Evolutionary conservation across 2,329 filamentous ascomycete species (phyloP).

Genomic region (Aspergillus luchuensis): DNA sequence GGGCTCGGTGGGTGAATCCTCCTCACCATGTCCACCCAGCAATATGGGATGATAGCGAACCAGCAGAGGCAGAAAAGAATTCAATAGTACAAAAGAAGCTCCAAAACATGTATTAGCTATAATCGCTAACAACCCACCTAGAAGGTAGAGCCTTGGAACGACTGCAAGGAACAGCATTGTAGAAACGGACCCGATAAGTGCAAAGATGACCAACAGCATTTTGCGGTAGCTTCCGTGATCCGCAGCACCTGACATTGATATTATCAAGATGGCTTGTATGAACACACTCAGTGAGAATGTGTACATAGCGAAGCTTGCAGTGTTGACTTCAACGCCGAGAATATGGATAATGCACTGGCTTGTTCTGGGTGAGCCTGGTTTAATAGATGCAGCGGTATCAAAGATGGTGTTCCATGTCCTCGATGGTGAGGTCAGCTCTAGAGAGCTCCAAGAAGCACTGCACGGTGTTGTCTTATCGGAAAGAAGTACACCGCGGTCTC

Average conservation of each 20-base stretch:
- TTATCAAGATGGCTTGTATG: constrained; percentile 84
- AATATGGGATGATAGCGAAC: constrained; percentile 77
- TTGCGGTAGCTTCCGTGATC: constrained; percentile 94
- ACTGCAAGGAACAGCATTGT: constrained; percentile 90
- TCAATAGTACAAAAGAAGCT: constrained; percentile 90
- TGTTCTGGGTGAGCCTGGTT: constrained; percentile 31
- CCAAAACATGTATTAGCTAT: constrained; percentile 93
- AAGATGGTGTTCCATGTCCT: not conserved
- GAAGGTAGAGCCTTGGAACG: constrained; percentile 71
- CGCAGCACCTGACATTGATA: constrained; percentile 93
- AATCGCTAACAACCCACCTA: constrained; percentile 82
- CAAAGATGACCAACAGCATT: constrained; percentile 81
- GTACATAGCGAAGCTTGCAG: constrained; percentile 97
- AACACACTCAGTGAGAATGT: constrained; percentile 93
- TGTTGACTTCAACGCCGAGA: constrained; percentile 85
- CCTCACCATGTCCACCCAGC: constrained; percentile 30
- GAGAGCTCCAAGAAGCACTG: constrained; percentile 59
- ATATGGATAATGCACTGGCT: constrained; percentile 81
- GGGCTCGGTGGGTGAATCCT: not conserved
- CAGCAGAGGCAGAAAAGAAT: constrained; percentile 89
- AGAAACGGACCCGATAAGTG: constrained; percentile 73
- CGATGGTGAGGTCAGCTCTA: constrained; percentile 6
- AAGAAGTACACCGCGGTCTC: constrained; percentile 85
- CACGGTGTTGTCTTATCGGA: constrained; percentile 77
- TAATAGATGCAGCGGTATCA: constrained; percentile 20